Conservation (phyloP, 2,329 filamentous ascomycete species). For the Coniochaeta sp. region DNA sequence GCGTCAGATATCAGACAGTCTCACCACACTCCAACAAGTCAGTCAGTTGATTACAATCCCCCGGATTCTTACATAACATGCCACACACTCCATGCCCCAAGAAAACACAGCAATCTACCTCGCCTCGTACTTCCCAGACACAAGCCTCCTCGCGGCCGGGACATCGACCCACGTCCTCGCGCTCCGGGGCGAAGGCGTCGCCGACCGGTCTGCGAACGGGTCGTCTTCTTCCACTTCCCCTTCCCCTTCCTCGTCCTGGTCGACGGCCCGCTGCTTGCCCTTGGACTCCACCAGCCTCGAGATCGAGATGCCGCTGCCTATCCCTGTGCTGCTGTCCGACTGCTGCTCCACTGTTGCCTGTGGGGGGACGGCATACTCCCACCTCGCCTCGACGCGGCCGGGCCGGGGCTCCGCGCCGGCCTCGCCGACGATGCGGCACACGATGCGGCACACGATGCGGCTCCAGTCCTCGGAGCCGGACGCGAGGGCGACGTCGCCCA, state of each 20-base stretch:
- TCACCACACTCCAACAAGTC: slow-evolving; percentile 4
- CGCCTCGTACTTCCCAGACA: slow-evolving; percentile 70
- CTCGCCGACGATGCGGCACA: slow-evolving; percentile 71
- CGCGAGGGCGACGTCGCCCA: slow-evolving; percentile 68
- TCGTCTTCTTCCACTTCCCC: slow-evolving; percentile 44
- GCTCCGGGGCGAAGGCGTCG: slow-evolving; percentile 13
- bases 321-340: slow-evolving; percentile 21
- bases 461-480: slow-evolving; percentile 56
- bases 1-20: background rate
- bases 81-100: too few species aligned
- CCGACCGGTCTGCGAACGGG: slow-evolving; percentile 58
- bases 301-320: slow-evolving; percentile 61
- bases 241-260: too few species aligned
- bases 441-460: slow-evolving; percentile 79
- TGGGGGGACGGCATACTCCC: slow-evolving; percentile 53
- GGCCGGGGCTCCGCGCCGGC: slow-evolving; percentile 63
- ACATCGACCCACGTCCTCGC: slow-evolving; percentile 57
- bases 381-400: slow-evolving; percentile 74
- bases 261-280: slow-evolving; percentile 43
- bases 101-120: slow-evolving; percentile 21
- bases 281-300: slow-evolving; percentile 43
- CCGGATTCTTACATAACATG: too few species aligned
- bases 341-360: too few species aligned
- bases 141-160: slow-evolving; percentile 57
- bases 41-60: too few species aligned